Evolutionary conservation across 768 basidiomycete species (phyloP), one percentile per base, ranked within the genome.

Genomic region (Lepiota subincarnata): DNA sequence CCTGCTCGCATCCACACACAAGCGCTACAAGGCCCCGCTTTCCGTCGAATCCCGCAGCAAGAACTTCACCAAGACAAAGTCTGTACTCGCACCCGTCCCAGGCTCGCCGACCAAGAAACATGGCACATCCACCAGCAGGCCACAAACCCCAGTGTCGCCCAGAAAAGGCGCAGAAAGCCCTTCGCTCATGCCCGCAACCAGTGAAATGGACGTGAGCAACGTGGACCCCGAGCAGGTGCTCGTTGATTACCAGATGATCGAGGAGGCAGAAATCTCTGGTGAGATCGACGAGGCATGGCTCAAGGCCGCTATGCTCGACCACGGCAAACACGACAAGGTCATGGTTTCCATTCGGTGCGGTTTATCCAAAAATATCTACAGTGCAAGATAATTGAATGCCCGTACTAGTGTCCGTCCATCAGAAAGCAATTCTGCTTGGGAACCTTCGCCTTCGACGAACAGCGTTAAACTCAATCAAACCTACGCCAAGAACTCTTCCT

Each of bases 261-360:
- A 89, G 38, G 72, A 77, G 4, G 71, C 77, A 0, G 89, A 92
- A 62, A 60, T 89, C 6, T 88, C 83, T 8, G 85, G 68, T 0
- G 86, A 86, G 49, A 73, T 89, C 1, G 89, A 89, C 50, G 82
- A 84, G 50, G 72, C 73, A 14, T 72, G 76, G 72, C 62, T 83
- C 13, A 57, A 70, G 50, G 68, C 67, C n/a, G 63, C 66, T 1
- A 66, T 69, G 1, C 65, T 66, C 12, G 76, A 83, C 47, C 80
- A 84, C 55, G 84, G 86, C n/a, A 82, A 79, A 48, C 81, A 89
- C 50, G 89, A 92, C 66, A 92, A 92, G 65, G 91, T 92, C 41
- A 83, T 92, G 66, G 90, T 92, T 18, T 91, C 90, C 20, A 77
- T 93, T 59, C 78, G 89, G 88, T 89, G 57, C 46, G 65, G 55